Conservation (phyloP, 371 early-diverging fungal genomes). For the Phascolomyces articulosus region DNA sequence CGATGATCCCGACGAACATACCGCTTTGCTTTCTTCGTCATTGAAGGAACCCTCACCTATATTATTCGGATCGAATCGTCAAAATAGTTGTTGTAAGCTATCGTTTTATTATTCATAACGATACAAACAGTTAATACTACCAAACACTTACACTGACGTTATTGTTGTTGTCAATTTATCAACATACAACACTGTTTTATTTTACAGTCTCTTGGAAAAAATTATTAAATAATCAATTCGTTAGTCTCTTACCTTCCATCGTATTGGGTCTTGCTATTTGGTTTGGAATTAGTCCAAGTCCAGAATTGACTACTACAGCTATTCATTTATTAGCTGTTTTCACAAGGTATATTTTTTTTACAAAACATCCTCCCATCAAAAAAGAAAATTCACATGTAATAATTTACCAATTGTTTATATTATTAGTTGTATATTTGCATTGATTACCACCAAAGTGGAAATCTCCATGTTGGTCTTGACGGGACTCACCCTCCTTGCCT, state of each 20-base stretch:
- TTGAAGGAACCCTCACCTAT: too few relatives aligned
- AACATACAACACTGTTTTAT: too few relatives aligned
- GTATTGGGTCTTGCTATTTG: slow-evolving; percentile 36
- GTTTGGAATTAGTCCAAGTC: slow-evolving; percentile 40
- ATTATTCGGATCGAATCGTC: too few relatives aligned
- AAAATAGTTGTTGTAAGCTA: too few relatives aligned
- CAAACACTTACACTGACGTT: too few relatives aligned
- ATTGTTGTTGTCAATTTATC: neutral
- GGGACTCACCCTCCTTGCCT: slow-evolving; percentile 52
- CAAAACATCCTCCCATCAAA: neutral
- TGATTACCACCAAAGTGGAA: slow-evolving; percentile 61
- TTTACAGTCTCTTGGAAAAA: neutral
- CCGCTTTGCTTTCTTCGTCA: neutral
- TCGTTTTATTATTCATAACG: too few relatives aligned
- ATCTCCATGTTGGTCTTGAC: slow-evolving; percentile 60
- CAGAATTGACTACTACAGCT: slow-evolving; percentile 42
- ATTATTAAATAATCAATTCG: slow-evolving; percentile 1
- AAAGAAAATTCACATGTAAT: neutral
- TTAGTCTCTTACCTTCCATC: slow-evolving; percentile 33
- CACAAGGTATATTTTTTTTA: slow-evolving; percentile 32
- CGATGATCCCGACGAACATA: slow-evolving; percentile 8
- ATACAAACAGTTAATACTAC: too few relatives aligned
- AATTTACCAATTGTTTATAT: neutral
- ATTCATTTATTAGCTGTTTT: slow-evolving; percentile 52
- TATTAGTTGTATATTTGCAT: slow-evolving; percentile 59